Percentiles rank a stretch among this genome's conserved stretches.
Evolutionary conservation across 306 rosid species (phyloP).

Genomic region (Citrullus amarus): DNA sequence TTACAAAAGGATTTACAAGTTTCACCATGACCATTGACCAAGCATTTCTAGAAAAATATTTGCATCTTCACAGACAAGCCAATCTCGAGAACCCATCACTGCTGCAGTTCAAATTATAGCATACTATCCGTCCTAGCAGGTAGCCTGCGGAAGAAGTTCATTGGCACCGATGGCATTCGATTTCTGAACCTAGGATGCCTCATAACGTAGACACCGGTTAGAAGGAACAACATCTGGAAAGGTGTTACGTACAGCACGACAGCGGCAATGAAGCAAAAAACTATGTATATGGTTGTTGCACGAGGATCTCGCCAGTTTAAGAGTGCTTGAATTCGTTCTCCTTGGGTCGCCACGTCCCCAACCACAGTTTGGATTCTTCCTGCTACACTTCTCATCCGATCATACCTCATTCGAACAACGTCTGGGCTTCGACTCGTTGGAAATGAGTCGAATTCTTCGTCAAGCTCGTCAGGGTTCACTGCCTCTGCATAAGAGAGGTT

Average conservation of each 20-base stretch:
- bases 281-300: conserved; percentile 55
- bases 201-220: conserved; percentile 54
- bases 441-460: conserved; percentile 76
- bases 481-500: conserved; percentile 53
- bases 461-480: conserved; percentile 58
- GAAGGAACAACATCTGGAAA: conserved; percentile 36
- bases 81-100: neutral
- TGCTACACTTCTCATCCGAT: conserved; percentile 63
- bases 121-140: conserved; percentile 75
- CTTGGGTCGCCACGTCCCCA: conserved; percentile 84
- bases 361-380: conserved; percentile 83
- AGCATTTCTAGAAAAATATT: neutral
- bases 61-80: neutral
- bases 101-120: conserved; percentile 28
- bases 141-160: conserved; percentile 78
- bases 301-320: conserved; percentile 93
- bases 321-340: conserved; percentile 71
- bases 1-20: neutral
- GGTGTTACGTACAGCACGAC: conserved; percentile 57
- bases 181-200: conserved; percentile 81
- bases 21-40: neutral
- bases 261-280: conserved; percentile 49
- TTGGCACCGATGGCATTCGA: conserved; percentile 44
- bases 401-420: conserved; percentile 64
- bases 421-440: conserved; percentile 50